A percentile compares a stretch with the other conserved stretches of the same genome.
Evolutionary conservation across 129 eudicot genomes (phyloP).

Genomic region (Saposhnikovia divaricata): DNA sequence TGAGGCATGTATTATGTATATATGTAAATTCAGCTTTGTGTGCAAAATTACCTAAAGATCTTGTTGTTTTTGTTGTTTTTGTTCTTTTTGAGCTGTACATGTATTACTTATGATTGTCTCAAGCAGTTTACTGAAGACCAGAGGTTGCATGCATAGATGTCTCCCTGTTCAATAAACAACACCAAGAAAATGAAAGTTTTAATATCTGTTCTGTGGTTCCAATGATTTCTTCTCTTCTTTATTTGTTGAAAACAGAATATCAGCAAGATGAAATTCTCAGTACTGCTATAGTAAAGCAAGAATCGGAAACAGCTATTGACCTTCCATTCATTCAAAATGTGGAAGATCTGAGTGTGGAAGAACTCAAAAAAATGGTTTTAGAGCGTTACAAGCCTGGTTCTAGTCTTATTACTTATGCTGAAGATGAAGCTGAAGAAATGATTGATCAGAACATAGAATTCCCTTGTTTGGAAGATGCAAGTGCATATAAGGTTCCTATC

Average conservation of each 20-base stretch:
- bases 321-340: constrained; percentile 50
- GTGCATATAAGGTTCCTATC: not conserved
- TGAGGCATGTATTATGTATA: not conserved
- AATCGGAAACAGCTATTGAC: constrained; percentile 34
- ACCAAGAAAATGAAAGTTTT: not conserved
- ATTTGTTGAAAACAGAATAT: constrained; percentile 31
- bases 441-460: constrained; percentile 19
- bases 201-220: not conserved
- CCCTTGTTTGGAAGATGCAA: constrained; percentile 5
- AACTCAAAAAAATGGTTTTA: constrained; percentile 51
- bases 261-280: constrained; percentile 35
- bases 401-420: constrained; percentile 53
- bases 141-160: constrained; percentile 1
- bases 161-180: not conserved
- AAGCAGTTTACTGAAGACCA: not conserved
- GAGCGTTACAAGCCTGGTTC: constrained; percentile 69
- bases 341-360: constrained; percentile 64
- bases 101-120: not conserved
- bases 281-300: constrained; percentile 29
- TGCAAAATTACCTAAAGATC: not conserved
- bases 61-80: not conserved
- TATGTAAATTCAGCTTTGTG: not conserved
- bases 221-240: not conserved
- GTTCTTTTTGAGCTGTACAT: not conserved
- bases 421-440: constrained; percentile 39